Conservation (phyloP, 2,329 filamentous ascomycete genomes). For the Pseudopyrenochaeta lycopersici region DNA sequence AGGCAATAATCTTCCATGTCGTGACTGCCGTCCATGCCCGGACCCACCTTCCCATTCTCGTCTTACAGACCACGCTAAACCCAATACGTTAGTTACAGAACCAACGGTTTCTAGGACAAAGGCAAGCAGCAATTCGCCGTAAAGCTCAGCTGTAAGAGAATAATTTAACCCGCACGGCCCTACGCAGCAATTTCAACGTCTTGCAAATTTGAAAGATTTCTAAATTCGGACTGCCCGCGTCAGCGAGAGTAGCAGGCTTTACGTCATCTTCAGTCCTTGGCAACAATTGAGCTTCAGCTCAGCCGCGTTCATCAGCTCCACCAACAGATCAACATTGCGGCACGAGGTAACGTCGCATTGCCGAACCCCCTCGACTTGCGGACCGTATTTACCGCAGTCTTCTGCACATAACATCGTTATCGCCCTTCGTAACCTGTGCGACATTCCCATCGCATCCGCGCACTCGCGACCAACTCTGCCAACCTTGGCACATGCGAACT, state of each 20-base stretch:
- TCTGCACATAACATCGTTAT: not conserved
- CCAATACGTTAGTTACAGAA: slow-evolving; percentile 8
- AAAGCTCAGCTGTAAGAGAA: no score
- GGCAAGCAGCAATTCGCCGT: not conserved
- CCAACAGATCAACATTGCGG: slow-evolving; percentile 17
- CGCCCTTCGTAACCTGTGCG: not conserved
- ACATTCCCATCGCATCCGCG: slow-evolving; percentile 5
- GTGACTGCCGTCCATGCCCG: slow-evolving; percentile 1
- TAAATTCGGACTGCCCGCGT: not conserved
- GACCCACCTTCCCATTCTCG: slow-evolving; percentile 10
- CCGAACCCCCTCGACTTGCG: not conserved
- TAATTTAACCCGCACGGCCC: not conserved
- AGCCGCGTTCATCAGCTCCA: slow-evolving; percentile 28
- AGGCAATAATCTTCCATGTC: not conserved
- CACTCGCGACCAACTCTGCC: slow-evolving; percentile 9
- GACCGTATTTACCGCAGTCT: not conserved
- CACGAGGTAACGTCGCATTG: slow-evolving; percentile 10
- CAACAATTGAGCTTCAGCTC: slow-evolving; percentile 22
- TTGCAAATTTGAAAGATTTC: not conserved
- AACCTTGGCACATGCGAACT: slow-evolving; percentile 17
- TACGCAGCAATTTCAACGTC: not conserved
- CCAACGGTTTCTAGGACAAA: slow-evolving; percentile 3
- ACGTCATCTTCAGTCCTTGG: slow-evolving; percentile 37
- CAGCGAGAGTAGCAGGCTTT: slow-evolving; percentile 20
- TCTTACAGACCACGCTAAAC: slow-evolving; percentile 19